Percentiles rank a stretch among this genome's conserved stretches.
phyloP scores from a whole-genome alignment of 805 yeast species.

The Phaffomyces opuntiae region DNA sequence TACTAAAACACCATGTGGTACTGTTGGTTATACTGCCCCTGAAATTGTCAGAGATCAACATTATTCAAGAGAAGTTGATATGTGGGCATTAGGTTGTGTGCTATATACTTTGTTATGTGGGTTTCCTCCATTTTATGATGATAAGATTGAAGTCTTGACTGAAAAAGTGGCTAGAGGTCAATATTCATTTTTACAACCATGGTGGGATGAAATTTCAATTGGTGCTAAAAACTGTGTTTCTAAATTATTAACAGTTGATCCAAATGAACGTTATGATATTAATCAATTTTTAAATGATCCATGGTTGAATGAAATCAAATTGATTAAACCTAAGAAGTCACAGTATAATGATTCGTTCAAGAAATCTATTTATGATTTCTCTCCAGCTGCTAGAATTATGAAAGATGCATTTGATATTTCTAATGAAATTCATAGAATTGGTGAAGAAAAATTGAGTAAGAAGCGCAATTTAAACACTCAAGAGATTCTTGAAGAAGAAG shows the following conservation, averaged over 20 bases:
- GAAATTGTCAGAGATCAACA: slow-evolving; percentile 56
- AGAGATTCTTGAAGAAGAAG: slow-evolving; percentile 22
- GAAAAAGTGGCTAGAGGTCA: slow-evolving; percentile 66
- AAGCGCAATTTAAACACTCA: slow-evolving; percentile 7
- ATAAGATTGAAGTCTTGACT: slow-evolving; percentile 55
- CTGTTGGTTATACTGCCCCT: slow-evolving; percentile 72
- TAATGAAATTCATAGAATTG: slow-evolving; percentile 70
- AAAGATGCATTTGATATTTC: slow-evolving; percentile 84
- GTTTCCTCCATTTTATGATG: slow-evolving; percentile 71
- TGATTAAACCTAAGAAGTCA: slow-evolving; percentile 18
- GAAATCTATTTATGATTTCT: slow-evolving; percentile 30
- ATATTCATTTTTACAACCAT: slow-evolving; percentile 67
- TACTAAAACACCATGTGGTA: slow-evolving; percentile 70
- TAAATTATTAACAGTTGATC: slow-evolving; percentile 62
- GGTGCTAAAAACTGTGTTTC: slow-evolving; percentile 67
- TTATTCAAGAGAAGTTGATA: slow-evolving; percentile 61
- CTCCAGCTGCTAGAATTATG: slow-evolving; percentile 74
- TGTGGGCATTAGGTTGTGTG: slow-evolving; percentile 72
- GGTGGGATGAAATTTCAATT: slow-evolving; percentile 80
- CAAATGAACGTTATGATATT: slow-evolving; percentile 58
- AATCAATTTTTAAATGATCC: slow-evolving; percentile 65
- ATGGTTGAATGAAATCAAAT: slow-evolving; percentile 40
- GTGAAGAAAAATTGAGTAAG: slow-evolving; percentile 19
- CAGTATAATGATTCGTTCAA: slow-evolving; percentile 14
- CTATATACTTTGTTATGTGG: slow-evolving; percentile 64